Evolutionary conservation across 805 yeast genomes (phyloP).

Genomic region (Cyberlindnera samutprakarnensis): DNA sequence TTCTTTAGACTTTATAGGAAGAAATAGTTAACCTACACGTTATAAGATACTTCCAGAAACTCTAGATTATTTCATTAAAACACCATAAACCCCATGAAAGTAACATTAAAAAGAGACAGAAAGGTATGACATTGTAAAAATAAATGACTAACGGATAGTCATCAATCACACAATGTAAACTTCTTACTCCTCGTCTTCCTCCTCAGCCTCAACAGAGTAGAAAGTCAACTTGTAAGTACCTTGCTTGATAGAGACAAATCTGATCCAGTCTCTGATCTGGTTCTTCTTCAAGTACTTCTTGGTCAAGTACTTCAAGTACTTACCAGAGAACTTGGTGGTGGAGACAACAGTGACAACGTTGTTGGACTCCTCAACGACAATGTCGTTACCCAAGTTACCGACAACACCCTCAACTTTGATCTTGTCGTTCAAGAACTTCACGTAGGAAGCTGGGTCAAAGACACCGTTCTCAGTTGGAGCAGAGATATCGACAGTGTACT

Average conservation of each 20-base stretch:
- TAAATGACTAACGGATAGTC: slow-evolving; percentile 9
- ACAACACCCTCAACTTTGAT: slow-evolving; percentile 96
- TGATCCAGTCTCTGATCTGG: slow-evolving; percentile 99
- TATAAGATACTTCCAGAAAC: slow-evolving; percentile 9
- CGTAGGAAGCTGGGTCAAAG: slow-evolving; percentile 95
- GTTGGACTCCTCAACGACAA: slow-evolving; percentile 85
- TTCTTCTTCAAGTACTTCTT: slow-evolving; percentile 99
- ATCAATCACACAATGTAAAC: slow-evolving; percentile 11
- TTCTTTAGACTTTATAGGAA: slow-evolving; percentile 69
- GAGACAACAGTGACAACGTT: slow-evolving; percentile 84
- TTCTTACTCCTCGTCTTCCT: slow-evolving; percentile 87
- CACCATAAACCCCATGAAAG: slow-evolving; percentile 13
- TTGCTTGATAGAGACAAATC: slow-evolving; percentile 93
- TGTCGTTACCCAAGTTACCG: slow-evolving; percentile 95
- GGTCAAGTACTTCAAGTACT: slow-evolving; percentile 98
- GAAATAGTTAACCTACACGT: slow-evolving; percentile 22
- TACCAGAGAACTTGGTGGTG: slow-evolving; percentile 96
- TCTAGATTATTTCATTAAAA: slow-evolving; percentile 15
- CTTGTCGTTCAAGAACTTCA: slow-evolving; percentile 97
- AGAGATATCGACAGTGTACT: slow-evolving; percentile 91
- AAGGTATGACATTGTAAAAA: slow-evolving; percentile 8
- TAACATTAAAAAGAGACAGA: slow-evolving; percentile 10
- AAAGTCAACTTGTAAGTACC: slow-evolving; percentile 95
- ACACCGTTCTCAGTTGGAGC: slow-evolving; percentile 98
- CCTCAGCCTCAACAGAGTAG: slow-evolving; percentile 98